A percentile compares a stretch with the other conserved stretches of the same genome.
Evolutionary conservation across 345 rosid species (phyloP).

Genomic region (Brassica incana): DNA sequence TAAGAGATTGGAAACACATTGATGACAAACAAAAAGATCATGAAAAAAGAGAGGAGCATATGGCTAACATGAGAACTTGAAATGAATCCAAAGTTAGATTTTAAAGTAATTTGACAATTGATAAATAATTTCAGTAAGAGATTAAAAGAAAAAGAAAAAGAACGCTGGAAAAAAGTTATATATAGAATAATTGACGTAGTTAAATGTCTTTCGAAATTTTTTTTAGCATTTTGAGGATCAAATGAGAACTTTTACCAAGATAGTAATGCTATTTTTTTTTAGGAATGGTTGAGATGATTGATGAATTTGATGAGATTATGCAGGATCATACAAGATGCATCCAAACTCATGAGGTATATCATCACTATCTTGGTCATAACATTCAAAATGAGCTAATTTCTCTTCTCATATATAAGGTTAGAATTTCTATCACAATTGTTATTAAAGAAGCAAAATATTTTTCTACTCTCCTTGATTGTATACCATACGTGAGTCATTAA

Average conservation of each 20-base stretch:
- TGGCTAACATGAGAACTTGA: neutral
- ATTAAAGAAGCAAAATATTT: too few species aligned
- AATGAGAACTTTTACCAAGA: neutral
- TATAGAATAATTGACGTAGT: neutral
- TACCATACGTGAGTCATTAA: too few species aligned
- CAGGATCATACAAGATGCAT: constrained; percentile 4
- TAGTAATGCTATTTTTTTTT: constrained; percentile 10
- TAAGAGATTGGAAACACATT: constrained; percentile 4
- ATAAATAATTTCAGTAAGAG: neutral
- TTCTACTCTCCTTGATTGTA: too few species aligned
- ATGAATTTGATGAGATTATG: constrained; percentile 14
- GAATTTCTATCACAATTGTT: too few species aligned
- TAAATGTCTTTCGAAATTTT: neutral
- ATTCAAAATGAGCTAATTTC: too few species aligned
- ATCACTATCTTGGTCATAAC: too few species aligned
- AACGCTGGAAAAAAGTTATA: neutral
- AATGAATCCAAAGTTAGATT: neutral
- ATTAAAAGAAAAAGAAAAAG: neutral
- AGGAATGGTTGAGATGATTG: neutral
- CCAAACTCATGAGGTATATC: too few species aligned
- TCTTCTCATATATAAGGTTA: too few species aligned
- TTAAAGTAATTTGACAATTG: neutral
- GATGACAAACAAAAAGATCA: neutral
- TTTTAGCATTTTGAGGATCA: neutral
- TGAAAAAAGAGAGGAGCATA: too few species aligned